Base-by-base conservation (phyloP, 768 basidiomycete genomes). In the Tylopilus plumbeoviolaceoides region DNA sequence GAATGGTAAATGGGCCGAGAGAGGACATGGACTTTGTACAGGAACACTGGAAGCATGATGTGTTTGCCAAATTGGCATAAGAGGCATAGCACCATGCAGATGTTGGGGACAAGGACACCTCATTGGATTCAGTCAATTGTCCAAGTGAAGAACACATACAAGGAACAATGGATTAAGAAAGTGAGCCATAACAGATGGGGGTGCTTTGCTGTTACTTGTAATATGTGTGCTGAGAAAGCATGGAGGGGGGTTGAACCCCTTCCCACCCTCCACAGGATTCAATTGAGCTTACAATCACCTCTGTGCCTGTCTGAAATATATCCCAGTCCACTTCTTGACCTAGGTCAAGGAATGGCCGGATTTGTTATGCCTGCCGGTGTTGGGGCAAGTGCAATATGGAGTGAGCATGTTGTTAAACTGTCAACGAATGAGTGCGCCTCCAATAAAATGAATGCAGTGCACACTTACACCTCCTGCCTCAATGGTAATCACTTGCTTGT, bases 381-480 rank as follows among this genome's bases (percentile, higher is more conserved):
- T 94, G 5, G 80, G 77, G 62, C 92, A 89, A 73, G 89, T 91
- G 51, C 78, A 78, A 58, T 93, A 94, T 4, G 93, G 93, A 0
- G 91, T 78, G 5, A 97, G 80, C 1, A 92, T 93, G 65, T 88
- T 89, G 70, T 91, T 91, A 63, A 86, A 89, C 79, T 87, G 45
- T 27, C 8, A 14, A 33, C 4, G 20, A 8, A 39, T 10, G 6
- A 33, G 44, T 17, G 33, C 4, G 1, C 4, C 10, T 1, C 11
- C 63, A 59, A 44, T 63, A 58, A 17, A 25, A 30, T 30, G 7
- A 30, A 30, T 10, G 28, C 48, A n/a, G n/a, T n/a, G 55, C 15
- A 63, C 50, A 59, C 83, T 63, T 73, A 76, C 88, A 5, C 78
- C 80, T 0, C 69, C 42, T 10, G 72, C 77, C 66, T 92, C 88